Evolutionary conservation across 2,329 filamentous ascomycete genomes (phyloP).

Genomic region (Aspergillus japonicus): DNA sequence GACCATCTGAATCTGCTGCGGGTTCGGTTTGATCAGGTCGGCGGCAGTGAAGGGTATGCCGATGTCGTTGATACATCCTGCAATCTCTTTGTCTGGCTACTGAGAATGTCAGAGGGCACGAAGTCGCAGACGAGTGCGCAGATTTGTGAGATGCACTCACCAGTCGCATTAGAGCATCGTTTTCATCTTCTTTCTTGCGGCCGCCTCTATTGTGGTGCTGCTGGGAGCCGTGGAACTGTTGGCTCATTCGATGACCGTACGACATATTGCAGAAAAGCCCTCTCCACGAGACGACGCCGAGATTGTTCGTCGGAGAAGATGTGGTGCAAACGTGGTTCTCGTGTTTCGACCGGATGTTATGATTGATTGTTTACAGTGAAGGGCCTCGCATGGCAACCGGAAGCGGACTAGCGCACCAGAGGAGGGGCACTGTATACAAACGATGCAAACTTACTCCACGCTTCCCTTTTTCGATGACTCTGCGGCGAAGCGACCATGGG

Average conservation of each 20-base stretch:
- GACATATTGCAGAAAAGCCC: conserved; percentile 38
- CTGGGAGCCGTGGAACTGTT: conserved; percentile 49
- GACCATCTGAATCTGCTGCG: conserved; percentile 91
- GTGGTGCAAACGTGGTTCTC: conserved; percentile 1
- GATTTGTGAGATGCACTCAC: conserved; percentile 35
- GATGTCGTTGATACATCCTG: conserved; percentile 95
- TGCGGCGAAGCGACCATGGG: neutral
- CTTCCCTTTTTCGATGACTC: conserved; percentile 27
- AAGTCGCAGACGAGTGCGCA: neutral
- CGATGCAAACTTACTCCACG: conserved; percentile 34
- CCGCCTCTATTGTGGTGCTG: conserved; percentile 45
- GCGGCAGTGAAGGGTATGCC: conserved; percentile 83
- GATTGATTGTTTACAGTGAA: conserved; percentile 38
- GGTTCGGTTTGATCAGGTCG: conserved; percentile 90
- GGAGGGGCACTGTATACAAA: conserved; percentile 32
- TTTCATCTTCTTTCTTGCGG: conserved; percentile 58
- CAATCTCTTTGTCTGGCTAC: conserved; percentile 74
- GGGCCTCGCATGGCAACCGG: conserved; percentile 25
- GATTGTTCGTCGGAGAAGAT: neutral
- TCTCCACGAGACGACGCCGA: neutral
- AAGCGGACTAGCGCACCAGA: conserved; percentile 30
- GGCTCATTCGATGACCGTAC: conserved; percentile 54
- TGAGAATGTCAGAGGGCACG: conserved; percentile 17
- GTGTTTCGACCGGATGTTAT: conserved; percentile 21
- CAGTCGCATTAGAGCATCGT: conserved; percentile 58